Evolutionary conservation across 257 asterid genomes (phyloP).

Genomic region (Nicotiana tomentosiformis): DNA sequence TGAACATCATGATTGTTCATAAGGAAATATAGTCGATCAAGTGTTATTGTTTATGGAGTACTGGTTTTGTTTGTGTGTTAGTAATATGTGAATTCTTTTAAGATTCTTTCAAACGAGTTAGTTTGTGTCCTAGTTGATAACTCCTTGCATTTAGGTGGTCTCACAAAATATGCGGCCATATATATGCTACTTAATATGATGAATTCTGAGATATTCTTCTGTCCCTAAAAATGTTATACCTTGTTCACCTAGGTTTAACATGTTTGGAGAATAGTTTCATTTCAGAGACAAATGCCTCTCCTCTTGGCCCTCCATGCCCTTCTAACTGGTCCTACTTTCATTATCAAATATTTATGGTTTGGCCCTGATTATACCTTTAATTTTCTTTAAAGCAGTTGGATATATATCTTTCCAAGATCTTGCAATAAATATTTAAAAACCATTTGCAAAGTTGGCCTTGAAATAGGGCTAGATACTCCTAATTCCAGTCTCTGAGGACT

Average conservation of each 20-base stretch:
- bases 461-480: background rate
- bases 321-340: background rate
- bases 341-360: background rate
- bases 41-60: constrained; percentile 6
- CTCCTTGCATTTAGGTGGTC: background rate
- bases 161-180: background rate
- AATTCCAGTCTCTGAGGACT: background rate
- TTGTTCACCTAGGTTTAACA: background rate
- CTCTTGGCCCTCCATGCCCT: background rate
- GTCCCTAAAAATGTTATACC: background rate
- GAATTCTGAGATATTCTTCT: background rate
- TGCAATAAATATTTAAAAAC: background rate
- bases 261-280: background rate
- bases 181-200: background rate
- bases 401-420: background rate
- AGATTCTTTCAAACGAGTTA: background rate
- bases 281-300: background rate
- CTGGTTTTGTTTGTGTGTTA: constrained; percentile 7
- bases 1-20: constrained; percentile 4
- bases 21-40: background rate
- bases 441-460: background rate
- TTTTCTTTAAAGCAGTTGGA: background rate
- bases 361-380: background rate
- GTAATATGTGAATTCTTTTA: background rate
- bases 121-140: background rate